Conservation (phyloP, 495 filamentous ascomycete genomes). For the Penicillium pancosmium region DNA sequence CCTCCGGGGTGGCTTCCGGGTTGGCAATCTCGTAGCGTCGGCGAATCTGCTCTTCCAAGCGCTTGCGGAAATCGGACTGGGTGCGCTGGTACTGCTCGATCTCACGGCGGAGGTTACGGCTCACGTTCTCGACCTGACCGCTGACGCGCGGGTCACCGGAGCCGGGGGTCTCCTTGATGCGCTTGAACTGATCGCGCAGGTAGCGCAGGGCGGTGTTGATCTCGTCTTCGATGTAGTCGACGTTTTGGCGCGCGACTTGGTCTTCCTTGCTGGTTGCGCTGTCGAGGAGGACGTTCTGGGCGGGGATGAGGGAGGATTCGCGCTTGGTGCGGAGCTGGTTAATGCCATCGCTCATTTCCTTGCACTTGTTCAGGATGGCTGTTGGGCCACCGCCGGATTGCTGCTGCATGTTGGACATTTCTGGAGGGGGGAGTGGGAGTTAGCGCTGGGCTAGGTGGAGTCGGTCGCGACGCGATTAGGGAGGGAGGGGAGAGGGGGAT, state of each 20-base stretch:
- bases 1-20: conserved; percentile 79
- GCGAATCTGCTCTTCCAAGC: conserved; percentile 77
- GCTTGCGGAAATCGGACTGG: conserved; percentile 75
- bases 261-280: conserved; percentile 50
- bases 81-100: conserved; percentile 78
- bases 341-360: conserved; percentile 74
- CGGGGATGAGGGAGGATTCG: conserved; percentile 39
- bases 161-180: conserved; percentile 78
- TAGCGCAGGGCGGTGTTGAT: conserved; percentile 80
- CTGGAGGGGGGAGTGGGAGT: conserved; percentile 33
- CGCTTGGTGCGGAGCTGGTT: conserved; percentile 41
- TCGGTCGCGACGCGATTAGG: neutral
- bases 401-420: conserved; percentile 65
- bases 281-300: conserved; percentile 47
- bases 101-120: conserved; percentile 74
- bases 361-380: conserved; percentile 80
- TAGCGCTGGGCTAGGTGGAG: neutral
- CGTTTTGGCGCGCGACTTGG: conserved; percentile 40
- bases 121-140: conserved; percentile 76
- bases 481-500: neutral
- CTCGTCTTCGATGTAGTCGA: conserved; percentile 72
- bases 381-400: conserved; percentile 58
- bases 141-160: conserved; percentile 67
- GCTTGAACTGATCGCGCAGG: conserved; percentile 72
- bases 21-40: conserved; percentile 88